phyloP scores from a whole-genome alignment of 75 land plant genomes.

The Pinus tabuliformis region DNA sequence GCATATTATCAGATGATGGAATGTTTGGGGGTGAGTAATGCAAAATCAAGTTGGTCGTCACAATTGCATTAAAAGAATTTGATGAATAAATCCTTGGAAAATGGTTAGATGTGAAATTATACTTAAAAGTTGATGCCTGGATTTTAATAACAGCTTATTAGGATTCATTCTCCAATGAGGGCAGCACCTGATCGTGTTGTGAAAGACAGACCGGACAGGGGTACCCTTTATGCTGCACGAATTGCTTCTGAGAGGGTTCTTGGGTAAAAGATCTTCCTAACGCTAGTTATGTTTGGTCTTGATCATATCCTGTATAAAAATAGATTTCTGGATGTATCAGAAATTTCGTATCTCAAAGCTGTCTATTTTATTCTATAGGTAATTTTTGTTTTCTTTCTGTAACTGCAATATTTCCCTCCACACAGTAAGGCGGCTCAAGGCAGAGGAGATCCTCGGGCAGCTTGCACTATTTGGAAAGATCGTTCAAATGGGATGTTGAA shows the following conservation, averaged over 20 bases:
- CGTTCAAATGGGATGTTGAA: conserved; percentile 9
- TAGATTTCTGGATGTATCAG: background rate
- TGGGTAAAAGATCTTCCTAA: conserved; percentile 32
- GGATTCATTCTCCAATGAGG: conserved; percentile 87
- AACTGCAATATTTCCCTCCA: background rate
- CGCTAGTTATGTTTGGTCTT: background rate
- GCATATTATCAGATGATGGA: conserved; percentile 99
- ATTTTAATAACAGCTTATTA: conserved; percentile 45
- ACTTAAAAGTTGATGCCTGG: background rate
- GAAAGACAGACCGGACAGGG: conserved; percentile 51
- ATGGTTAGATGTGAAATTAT: conserved; percentile 3
- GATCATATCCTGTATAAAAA: background rate
- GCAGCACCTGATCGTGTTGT: conserved; percentile 48
- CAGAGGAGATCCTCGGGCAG: conserved; percentile 30
- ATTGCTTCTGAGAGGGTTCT: conserved; percentile 57
- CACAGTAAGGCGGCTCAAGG: conserved; percentile 47
- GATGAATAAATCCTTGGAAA: background rate
- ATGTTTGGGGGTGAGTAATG: conserved; percentile 81
- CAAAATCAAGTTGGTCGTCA: background rate
- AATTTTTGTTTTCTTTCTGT: background rate
- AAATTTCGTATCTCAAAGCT: background rate
- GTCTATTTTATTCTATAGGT: background rate
- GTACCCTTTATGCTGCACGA: conserved; percentile 52
- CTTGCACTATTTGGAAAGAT: conserved; percentile 54
- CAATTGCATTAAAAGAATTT: background rate